phyloP scores from a whole-genome alignment of 108 stramenopile species.

The Conticribra weissflogii region DNA sequence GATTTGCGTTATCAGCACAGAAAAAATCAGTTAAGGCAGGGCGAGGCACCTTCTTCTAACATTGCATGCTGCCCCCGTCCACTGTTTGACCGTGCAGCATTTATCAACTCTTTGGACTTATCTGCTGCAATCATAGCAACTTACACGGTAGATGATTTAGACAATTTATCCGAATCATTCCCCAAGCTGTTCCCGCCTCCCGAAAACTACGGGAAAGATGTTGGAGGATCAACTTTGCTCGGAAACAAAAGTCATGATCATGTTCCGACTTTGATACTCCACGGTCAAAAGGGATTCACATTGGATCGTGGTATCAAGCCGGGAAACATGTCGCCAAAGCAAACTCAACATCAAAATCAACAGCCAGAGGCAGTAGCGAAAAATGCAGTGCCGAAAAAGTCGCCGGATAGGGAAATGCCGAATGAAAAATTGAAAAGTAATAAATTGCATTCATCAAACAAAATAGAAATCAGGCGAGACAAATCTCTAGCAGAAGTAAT shows the following conservation, averaged over 20 bases:
- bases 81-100: slow-evolving; percentile 61
- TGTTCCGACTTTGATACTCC: slow-evolving; percentile 76
- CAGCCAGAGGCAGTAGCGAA: background rate
- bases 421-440: background rate
- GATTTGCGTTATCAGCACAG: background rate
- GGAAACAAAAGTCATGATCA: background rate
- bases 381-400: background rate
- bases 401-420: background rate
- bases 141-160: slow-evolving; percentile 52
- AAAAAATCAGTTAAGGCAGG: too few species aligned
- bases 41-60: too few species aligned
- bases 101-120: slow-evolving; percentile 66
- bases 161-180: slow-evolving; percentile 36
- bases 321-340: background rate
- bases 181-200: slow-evolving; percentile 46
- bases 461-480: background rate
- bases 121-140: slow-evolving; percentile 74
- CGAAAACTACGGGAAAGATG: slow-evolving; percentile 8
- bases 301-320: background rate
- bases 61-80: too few species aligned
- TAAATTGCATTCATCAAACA: too few species aligned
- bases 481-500: background rate
- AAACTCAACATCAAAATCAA: background rate
- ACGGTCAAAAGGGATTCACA: slow-evolving; percentile 66
- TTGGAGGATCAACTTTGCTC: background rate